Base-by-base conservation (phyloP, 2,329 filamentous ascomycete species). In the Plectosphaerella cucumerina region DNA sequence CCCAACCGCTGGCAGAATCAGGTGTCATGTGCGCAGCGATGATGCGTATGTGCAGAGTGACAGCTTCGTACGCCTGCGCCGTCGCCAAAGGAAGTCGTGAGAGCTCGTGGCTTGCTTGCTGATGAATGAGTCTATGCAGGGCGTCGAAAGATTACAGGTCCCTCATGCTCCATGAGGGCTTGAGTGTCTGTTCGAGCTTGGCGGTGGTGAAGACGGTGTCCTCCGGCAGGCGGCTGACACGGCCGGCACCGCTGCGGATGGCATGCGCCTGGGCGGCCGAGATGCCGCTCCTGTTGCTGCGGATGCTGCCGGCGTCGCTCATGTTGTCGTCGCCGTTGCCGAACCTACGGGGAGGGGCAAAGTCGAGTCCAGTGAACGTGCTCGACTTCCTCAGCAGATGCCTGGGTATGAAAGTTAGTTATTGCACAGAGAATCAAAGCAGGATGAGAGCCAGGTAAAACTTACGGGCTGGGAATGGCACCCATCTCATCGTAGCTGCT, bases 391-490 rank as follows among this genome's bases (percentile, higher is more conserved):
- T 84, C 47, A 94, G 77, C 62, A 83, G 60, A 65, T 92, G 86
- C 39, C 85, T 88, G 55, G 9, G 12, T 4, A 26, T 6, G 31
- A 12, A 18, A 31, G 43, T 21, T 44, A 15, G n/a, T 20, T 17
- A n/a, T 26, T n/a, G n/a, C n/a, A n/a, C n/a, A n/a, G n/a, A n/a
- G n/a, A n/a, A n/a, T n/a, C n/a, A 6, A 3, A 45, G 22, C n/a
- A n/a, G 15, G n/a, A 34, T n/a, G 8, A 45, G 15, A 8, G n/a
- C 8, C 20, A 31, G 15, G 43, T 9, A 42, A 42, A 45, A 43
- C 89, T 87, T 84, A 93, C 83, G 94, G 91, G 78, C 91, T 97
- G 35, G 94, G 94, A 56, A 99, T 84, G 9, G 81, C 79, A 12
- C 86, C 71, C 55, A 97, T 84, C 53, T 97, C 93, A 51, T 97